These are phyloP conservation scores for Morella rubra DNA, from an alignment of 306 rosid genomes.

Conservation along the genomic window DNA sequence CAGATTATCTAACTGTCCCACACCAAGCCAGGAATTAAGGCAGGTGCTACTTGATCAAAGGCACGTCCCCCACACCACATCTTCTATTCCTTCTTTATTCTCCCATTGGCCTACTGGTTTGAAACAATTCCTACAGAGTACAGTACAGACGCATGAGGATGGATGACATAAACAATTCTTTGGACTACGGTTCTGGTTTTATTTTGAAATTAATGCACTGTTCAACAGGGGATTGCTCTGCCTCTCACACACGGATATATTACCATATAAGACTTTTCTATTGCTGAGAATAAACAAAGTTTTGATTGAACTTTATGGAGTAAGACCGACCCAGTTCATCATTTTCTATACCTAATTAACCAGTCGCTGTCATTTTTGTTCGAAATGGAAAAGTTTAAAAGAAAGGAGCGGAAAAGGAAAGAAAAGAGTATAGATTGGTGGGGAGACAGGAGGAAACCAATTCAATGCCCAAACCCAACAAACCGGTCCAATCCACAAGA, in stretches of 20 bases:
- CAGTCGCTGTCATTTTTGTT: too few species aligned
- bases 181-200: too few species aligned
- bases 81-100: background rate
- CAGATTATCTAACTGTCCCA: constrained; percentile 9
- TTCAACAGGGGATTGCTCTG: too few species aligned
- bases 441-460: constrained; percentile 25
- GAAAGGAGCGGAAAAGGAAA: background rate
- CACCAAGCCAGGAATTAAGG: background rate
- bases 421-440: background rate
- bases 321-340: background rate
- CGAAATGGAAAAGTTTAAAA: too few species aligned
- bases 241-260: too few species aligned
- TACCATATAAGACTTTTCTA: too few species aligned
- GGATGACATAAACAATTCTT: too few species aligned
- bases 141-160: too few species aligned
- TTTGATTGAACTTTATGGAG: background rate
- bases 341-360: background rate
- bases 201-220: too few species aligned
- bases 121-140: too few species aligned
- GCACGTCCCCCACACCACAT: background rate
- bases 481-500: too few species aligned
- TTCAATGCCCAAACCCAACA: constrained; percentile 12
- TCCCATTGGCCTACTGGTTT: too few species aligned
- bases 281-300: background rate
- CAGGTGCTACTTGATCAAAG: background rate